These are phyloP conservation scores for Trypanosoma conorhini DNA, from an alignment of 208 protist genomes.

Conservation along the genomic window DNA sequence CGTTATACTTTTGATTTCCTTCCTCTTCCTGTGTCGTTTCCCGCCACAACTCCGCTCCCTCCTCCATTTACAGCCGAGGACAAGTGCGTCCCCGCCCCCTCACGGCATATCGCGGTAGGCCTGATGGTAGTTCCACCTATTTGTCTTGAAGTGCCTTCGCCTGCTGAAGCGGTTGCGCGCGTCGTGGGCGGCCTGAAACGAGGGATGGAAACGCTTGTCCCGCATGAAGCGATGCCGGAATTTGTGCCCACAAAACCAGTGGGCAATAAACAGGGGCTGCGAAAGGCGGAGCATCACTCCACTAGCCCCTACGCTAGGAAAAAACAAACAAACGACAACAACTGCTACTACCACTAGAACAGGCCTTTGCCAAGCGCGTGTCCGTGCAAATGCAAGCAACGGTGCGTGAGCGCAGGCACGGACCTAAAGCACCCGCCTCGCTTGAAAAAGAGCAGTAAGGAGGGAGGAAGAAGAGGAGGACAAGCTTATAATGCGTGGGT, in stretches of 20 bases:
- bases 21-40: neutral
- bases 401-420: too few relatives aligned
- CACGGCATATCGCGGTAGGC: slow-evolving; percentile 92
- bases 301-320: neutral
- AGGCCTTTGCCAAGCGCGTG: neutral
- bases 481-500: neutral
- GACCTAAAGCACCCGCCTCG: neutral
- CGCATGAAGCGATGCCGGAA: slow-evolving; percentile 87
- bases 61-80: neutral
- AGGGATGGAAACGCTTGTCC: slow-evolving; percentile 89
- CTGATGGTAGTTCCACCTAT: slow-evolving; percentile 91
- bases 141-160: slow-evolving; percentile 86
- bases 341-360: too few relatives aligned
- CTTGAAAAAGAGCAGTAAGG: neutral
- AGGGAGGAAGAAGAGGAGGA: neutral
- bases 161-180: slow-evolving; percentile 85
- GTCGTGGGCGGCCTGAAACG: slow-evolving; percentile 64
- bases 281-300: slow-evolving; percentile 46
- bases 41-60: neutral
- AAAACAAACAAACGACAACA: slow-evolving; percentile 23
- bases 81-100: neutral
- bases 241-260: slow-evolving; percentile 90
- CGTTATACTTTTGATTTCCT: neutral
- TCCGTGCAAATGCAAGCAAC: neutral
- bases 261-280: slow-evolving; percentile 55